Conservation (phyloP, 208 protist species). For the Zelonia costaricensis region DNA sequence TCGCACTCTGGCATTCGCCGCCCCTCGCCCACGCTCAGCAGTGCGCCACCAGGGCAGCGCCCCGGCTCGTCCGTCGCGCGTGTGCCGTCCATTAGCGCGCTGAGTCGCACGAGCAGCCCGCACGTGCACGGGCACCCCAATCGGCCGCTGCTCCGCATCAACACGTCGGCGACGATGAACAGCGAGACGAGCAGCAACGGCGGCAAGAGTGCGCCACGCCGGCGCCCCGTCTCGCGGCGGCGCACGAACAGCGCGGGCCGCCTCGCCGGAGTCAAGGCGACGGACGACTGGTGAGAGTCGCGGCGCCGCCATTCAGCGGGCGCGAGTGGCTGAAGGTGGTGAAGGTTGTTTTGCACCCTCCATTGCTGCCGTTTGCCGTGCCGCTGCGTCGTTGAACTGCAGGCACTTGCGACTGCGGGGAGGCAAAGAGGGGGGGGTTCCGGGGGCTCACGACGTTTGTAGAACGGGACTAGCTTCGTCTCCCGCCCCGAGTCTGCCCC, state of each 20-base stretch:
- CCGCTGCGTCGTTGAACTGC: no score
- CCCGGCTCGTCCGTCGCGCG: conserved; percentile 9
- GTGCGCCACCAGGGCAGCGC: conserved; percentile 1
- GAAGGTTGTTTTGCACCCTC: no score
- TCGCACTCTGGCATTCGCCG: conserved; percentile 11
- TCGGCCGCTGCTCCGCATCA: conserved; percentile 20
- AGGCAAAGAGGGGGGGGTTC: no score
- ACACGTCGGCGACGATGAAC: conserved; percentile 12
- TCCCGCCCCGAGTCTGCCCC: no score
- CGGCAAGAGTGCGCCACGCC: conserved; percentile 5
- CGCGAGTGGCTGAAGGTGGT: no score
- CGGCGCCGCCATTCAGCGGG: no score
- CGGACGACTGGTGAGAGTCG: conserved; percentile 40
- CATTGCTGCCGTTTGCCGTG: no score
- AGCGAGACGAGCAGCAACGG: conserved; percentile 31
- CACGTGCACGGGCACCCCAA: conserved; percentile 15
- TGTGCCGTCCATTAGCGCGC: conserved; percentile 19
- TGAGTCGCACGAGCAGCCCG: conserved; percentile 54
- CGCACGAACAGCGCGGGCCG: conserved; percentile 36
- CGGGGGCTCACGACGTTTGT: no score
- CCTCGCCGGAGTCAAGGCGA: conserved; percentile 32
- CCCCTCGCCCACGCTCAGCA: conserved; percentile 34
- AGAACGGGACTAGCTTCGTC: no score
- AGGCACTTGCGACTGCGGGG: no score
- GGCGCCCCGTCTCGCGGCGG: conserved; percentile 11